Evolutionary conservation across 192 early-diverging fungal genomes (phyloP).

Genomic region (Phycomyces blakesleeanus): DNA sequence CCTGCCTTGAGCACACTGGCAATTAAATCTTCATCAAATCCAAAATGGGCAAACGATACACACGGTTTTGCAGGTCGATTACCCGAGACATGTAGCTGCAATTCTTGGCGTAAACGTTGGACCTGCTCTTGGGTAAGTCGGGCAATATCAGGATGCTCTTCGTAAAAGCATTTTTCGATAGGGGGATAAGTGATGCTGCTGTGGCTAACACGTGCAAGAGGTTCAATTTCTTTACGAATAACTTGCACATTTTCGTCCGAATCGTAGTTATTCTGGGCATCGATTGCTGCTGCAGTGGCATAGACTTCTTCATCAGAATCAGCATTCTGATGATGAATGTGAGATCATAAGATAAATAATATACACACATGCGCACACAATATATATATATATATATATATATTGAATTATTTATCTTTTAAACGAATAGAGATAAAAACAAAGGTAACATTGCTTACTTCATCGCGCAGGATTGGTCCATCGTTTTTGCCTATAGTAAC

Average conservation of each 20-base stretch:
- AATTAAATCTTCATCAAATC: conserved; percentile 69
- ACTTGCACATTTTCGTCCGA: conserved; percentile 23
- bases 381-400: conserved; percentile 14
- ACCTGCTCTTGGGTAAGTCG: conserved; percentile 54
- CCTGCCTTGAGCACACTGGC: conserved; percentile 57
- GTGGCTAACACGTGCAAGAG: conserved; percentile 62
- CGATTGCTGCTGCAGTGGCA: conserved; percentile 69
- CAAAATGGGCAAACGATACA: conserved; percentile 84
- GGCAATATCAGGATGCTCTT: conserved; percentile 75
- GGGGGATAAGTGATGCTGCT: conserved; percentile 58
- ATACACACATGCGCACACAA: too few relatives aligned
- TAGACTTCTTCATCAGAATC: conserved; percentile 87
- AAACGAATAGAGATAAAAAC: too few relatives aligned
- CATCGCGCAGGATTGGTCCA: conserved; percentile 37
- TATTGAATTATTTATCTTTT: not conserved
- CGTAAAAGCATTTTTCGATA: conserved; percentile 76
- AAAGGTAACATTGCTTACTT: conserved; percentile 27
- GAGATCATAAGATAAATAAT: conserved; percentile 3
- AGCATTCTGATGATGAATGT: conserved; percentile 15
- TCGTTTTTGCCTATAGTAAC: conserved; percentile 62
- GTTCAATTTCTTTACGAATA: conserved; percentile 58
- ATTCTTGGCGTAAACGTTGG: conserved; percentile 47
- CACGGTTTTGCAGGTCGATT: conserved; percentile 62
- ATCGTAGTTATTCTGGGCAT: conserved; percentile 39
- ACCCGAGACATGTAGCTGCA: conserved; percentile 67